Evolutionary conservation across 495 filamentous ascomycete species (phyloP).

Genomic region (Penicillium coffeae): DNA sequence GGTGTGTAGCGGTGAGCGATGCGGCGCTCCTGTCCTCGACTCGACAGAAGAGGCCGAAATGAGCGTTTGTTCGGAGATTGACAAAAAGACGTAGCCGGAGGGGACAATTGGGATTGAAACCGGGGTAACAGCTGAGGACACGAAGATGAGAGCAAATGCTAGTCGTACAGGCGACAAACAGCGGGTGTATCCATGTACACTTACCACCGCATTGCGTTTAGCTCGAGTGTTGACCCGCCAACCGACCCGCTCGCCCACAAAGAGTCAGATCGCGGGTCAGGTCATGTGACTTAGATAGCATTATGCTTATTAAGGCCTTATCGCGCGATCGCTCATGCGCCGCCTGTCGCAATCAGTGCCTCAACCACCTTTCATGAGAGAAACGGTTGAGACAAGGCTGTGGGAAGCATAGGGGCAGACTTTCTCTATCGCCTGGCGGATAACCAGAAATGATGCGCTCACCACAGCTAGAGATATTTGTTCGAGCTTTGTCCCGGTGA

Average conservation of each 20-base stretch:
- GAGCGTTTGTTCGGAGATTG: no score
- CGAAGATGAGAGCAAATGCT: constrained; percentile 12
- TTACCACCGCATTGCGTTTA: constrained; percentile 40
- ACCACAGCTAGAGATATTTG: constrained; percentile 32
- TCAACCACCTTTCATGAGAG: no score
- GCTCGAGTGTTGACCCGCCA: constrained; percentile 15
- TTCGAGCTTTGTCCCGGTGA: constrained; percentile 43
- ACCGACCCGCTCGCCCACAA: constrained; percentile 26
- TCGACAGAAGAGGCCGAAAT: no score
- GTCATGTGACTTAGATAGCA: constrained; percentile 5
- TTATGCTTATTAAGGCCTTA: neutral
- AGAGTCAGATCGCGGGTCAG: neutral
- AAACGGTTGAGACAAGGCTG: no score
- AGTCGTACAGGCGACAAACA: neutral
- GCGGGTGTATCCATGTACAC: constrained; percentile 25
- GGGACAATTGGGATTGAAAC: constrained; percentile 3
- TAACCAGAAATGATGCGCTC: constrained; percentile 1
- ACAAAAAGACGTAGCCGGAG: no score
- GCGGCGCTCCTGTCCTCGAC: no score
- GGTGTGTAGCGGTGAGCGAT: constrained; percentile 7
- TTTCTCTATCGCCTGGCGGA: no score
- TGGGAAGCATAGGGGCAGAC: no score
- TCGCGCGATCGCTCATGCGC: neutral
- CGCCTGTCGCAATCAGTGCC: no score
- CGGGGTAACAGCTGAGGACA: neutral